Evolutionary conservation across 306 rosid species (phyloP).

Genomic region (Citrullus amarus): DNA sequence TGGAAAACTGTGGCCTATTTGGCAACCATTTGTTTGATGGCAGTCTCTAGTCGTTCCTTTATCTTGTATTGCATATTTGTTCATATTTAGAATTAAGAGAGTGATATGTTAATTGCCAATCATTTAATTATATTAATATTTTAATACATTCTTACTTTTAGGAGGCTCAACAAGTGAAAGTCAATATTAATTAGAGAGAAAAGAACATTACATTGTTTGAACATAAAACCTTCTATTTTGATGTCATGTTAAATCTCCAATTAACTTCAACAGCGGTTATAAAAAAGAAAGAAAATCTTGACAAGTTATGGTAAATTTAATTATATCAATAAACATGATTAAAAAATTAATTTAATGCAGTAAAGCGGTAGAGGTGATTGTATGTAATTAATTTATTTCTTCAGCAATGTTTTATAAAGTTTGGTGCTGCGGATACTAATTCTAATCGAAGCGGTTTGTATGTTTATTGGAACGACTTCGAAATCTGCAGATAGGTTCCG

Average conservation of each 20-base stretch:
- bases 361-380: not conserved
- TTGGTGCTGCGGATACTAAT: not conserved
- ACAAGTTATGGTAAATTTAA: no score
- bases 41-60: not conserved
- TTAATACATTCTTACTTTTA: no score
- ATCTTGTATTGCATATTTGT: not conserved
- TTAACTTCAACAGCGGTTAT: no score
- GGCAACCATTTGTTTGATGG: not conserved
- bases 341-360: not conserved
- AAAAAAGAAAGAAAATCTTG: no score
- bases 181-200: not conserved
- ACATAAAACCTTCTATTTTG: no score
- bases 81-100: not conserved
- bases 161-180: no score
- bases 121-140: not conserved
- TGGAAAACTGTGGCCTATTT: not conserved
- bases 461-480: not conserved
- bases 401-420: not conserved
- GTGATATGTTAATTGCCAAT: not conserved
- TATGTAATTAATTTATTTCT: not conserved
- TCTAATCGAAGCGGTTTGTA: not conserved
- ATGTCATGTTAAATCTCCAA: no score
- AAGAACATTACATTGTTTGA: not conserved
- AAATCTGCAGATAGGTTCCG: constrained; percentile 61
- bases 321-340: not conserved